Conservation (phyloP, 257 asterid species). For the Phtheirospermum japonicum region DNA sequence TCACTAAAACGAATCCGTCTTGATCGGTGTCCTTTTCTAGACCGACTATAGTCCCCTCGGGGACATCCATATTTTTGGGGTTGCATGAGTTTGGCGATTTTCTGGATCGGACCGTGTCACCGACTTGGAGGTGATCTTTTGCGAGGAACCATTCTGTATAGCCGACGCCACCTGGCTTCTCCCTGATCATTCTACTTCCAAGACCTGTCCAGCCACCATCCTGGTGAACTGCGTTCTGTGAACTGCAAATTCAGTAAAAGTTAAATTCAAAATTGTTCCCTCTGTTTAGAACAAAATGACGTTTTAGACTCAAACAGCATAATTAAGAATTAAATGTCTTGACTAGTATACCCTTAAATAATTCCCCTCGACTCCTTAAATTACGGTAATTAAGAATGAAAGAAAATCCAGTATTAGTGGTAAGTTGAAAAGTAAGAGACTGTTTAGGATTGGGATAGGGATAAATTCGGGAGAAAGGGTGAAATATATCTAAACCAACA, state of each 20-base stretch:
- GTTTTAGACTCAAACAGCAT: too few relatives aligned
- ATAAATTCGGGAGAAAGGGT: too few relatives aligned
- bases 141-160: conserved; percentile 74
- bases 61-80: conserved; percentile 65
- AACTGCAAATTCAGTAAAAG: conserved; percentile 44
- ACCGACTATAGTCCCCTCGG: conserved; percentile 73
- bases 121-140: conserved; percentile 75
- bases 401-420: too few relatives aligned
- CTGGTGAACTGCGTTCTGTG: conserved; percentile 46
- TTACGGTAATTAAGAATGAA: too few relatives aligned
- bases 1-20: conserved; percentile 67
- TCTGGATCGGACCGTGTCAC: conserved; percentile 80
- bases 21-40: conserved; percentile 61
- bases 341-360: too few relatives aligned
- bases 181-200: conserved; percentile 45
- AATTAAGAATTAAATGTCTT: too few relatives aligned
- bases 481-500: too few relatives aligned
- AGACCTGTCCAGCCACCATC: conserved; percentile 55
- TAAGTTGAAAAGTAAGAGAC: too few relatives aligned
- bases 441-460: too few relatives aligned
- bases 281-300: too few relatives aligned
- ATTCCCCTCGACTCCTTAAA: too few relatives aligned
- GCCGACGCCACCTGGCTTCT: conserved; percentile 47
- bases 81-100: conserved; percentile 58
- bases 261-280: background rate